These are phyloP conservation scores for Penicillium malachiteum DNA, from an alignment of 495 filamentous ascomycete species.

Conservation along the genomic window DNA sequence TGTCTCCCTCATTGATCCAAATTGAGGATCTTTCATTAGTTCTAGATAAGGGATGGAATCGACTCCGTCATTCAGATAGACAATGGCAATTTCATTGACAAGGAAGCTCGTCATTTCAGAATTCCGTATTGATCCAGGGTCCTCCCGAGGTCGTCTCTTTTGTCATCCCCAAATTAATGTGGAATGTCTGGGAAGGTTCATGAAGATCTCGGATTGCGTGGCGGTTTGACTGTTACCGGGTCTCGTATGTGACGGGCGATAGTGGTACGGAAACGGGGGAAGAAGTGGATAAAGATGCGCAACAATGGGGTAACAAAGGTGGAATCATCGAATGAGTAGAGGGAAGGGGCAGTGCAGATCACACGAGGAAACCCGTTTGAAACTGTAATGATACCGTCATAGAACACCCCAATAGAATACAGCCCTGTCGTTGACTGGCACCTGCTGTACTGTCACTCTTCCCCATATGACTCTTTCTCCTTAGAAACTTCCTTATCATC, in stretches of 20 bases:
- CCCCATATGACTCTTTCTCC: conserved; percentile 2
- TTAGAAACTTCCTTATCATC: conserved; percentile 25
- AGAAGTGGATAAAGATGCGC: not conserved
- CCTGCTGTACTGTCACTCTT: not conserved
- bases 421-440: too few relatives aligned
- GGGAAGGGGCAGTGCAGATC: conserved; percentile 2
- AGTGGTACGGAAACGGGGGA: conserved; percentile 1
- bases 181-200: conserved; percentile 24
- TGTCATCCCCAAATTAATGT: not conserved
- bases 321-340: too few relatives aligned
- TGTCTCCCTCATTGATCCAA: too few relatives aligned
- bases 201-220: conserved; percentile 15
- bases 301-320: too few relatives aligned
- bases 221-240: conserved; percentile 1
- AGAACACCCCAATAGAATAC: not conserved
- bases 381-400: conserved; percentile 2
- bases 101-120: conserved; percentile 2
- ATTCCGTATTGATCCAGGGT: not conserved
- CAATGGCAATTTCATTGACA: conserved; percentile 4
- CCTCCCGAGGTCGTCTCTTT: not conserved
- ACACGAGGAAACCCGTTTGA: conserved; percentile 4
- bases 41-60: not conserved
- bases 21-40: not conserved
- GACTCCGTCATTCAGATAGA: conserved; percentile 7
- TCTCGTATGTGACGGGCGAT: not conserved